Evolutionary conservation across 1,284 basidiomycete genomes (phyloP), one percentile per base, ranked within the genome.

Genomic region (Pascua guehoae): DNA sequence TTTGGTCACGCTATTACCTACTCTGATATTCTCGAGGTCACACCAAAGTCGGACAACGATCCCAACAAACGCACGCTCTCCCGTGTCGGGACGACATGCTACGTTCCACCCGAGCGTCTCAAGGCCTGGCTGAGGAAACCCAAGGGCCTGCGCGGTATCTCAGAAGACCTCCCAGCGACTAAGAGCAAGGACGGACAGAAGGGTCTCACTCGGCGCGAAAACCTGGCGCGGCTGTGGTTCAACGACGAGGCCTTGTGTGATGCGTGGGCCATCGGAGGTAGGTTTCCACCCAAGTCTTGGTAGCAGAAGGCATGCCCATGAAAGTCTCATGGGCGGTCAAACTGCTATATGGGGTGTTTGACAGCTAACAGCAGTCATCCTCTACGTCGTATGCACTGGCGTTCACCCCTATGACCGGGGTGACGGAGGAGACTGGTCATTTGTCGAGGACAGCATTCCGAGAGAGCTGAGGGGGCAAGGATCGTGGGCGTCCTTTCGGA

Each of bases 1-100:
- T 91, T 93, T 69, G 91, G 91, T 8, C 83, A 54, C 17, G 56
- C 66, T 0, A 55, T 56, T 3, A 61, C 56, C 2, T 41, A 41
- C 18, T 46, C 51, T 1, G n/a, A 49, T 4, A 36, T 63, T 12
- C 55, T 56, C 41, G 15, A 43, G 37, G 16, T 16, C 11, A 50
- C 48, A 5, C 53, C 53, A 1, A 11, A 41, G 37, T 16, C 42
- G 24, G 48, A 55, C 12, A 16, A 37, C 37, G 38, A 49, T 8
- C n/a, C 16, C 8, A 39, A 15, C 15, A 15, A 8, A 4, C 53
- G 53, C 24, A 9, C 36, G 12, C 8, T 46, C 15, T 15, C 42
- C 8, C 41, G 41, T 12, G n/a, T 49, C 24, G 68, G 65, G 2
- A 70, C 68, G 4, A 18, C 40, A 7, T 46, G 42, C 11, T 66